Percentiles rank a stretch among this genome's conserved stretches.
These are phyloP conservation scores for Boletus vermiculosoides DNA, from an alignment of 768 basidiomycete species.

Conservation along the genomic window DNA sequence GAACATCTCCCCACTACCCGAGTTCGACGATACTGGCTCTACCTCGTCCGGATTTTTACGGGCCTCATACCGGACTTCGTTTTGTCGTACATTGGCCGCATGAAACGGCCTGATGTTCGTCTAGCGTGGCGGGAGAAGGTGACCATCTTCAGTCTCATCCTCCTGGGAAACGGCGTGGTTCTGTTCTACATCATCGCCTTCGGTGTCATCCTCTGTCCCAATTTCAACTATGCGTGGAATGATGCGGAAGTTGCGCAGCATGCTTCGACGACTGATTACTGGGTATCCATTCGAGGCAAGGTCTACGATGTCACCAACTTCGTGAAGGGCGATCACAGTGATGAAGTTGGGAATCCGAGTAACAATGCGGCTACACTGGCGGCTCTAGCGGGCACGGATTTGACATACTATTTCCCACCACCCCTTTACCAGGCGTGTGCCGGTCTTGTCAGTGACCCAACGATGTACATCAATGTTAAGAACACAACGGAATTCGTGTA, in stretches of 20 bases:
- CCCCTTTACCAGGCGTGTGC: constrained; percentile 60
- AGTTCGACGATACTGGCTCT: constrained; percentile 58
- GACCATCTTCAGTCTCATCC: constrained; percentile 60
- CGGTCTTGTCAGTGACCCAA: constrained; percentile 49
- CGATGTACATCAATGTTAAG: constrained; percentile 40
- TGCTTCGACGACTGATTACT: constrained; percentile 50
- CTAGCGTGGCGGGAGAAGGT: constrained; percentile 72
- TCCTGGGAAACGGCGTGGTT: constrained; percentile 50
- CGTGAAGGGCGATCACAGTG: constrained; percentile 60
- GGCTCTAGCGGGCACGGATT: constrained; percentile 58
- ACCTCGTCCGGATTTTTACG: constrained; percentile 51
- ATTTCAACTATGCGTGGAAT: constrained; percentile 61
- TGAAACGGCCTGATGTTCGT: constrained; percentile 67
- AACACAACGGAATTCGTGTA: constrained; percentile 47
- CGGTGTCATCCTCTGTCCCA: constrained; percentile 58
- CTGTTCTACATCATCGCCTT: constrained; percentile 69
- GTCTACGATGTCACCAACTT: constrained; percentile 64
- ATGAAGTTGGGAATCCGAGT: constrained; percentile 52
- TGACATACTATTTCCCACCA: constrained; percentile 62
- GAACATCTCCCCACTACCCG: constrained; percentile 53
- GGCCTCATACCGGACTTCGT: constrained; percentile 56
- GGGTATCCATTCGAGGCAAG: constrained; percentile 59
- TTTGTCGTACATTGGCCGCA: constrained; percentile 50
- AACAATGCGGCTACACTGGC: constrained; percentile 47
- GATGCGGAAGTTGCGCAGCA: constrained; percentile 50